phyloP scores from a whole-genome alignment of 257 asterid species.

The Schizonepeta tenuifolia region DNA sequence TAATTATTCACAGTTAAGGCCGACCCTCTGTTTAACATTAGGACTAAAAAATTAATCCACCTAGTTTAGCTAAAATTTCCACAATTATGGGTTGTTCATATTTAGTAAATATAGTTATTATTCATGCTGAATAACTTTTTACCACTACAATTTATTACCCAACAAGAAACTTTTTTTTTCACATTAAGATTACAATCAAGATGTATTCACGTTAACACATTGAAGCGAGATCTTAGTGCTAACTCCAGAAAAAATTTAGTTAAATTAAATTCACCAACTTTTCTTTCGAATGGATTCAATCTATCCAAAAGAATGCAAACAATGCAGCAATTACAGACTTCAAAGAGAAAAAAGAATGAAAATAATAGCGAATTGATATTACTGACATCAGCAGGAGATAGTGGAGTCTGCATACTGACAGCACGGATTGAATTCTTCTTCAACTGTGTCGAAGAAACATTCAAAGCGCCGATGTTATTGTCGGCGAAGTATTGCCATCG shows the following conservation, averaged over 20 bases:
- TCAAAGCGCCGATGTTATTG: slow-evolving; percentile 28
- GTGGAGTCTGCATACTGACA: slow-evolving; percentile 78
- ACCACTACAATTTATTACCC: not conserved
- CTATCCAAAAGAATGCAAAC: slow-evolving; percentile 3
- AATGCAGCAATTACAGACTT: slow-evolving; percentile 12
- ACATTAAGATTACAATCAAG: not conserved
- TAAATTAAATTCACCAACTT: not conserved
- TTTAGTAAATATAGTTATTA: not conserved
- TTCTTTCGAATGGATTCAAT: slow-evolving; percentile 15
- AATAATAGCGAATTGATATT: not conserved
- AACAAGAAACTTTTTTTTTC: too few relatives aligned
- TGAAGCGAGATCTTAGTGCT: slow-evolving; percentile 15
- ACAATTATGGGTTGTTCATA: not conserved
- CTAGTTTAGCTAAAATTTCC: not conserved
- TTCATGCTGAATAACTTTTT: not conserved
- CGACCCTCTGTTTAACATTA: not conserved
- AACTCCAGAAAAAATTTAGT: not conserved
- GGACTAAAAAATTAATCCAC: not conserved
- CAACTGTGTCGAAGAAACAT: slow-evolving; percentile 45
- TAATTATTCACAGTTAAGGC: slow-evolving; percentile 19
- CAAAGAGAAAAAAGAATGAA: not conserved
- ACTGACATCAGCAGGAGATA: slow-evolving; percentile 77
- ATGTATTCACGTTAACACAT: not conserved
- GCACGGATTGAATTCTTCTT: slow-evolving; percentile 74
- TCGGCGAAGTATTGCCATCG: slow-evolving; percentile 86